Evolutionary conservation across 805 yeast species (phyloP).

Genomic region (Yamadazyma endophytica): DNA sequence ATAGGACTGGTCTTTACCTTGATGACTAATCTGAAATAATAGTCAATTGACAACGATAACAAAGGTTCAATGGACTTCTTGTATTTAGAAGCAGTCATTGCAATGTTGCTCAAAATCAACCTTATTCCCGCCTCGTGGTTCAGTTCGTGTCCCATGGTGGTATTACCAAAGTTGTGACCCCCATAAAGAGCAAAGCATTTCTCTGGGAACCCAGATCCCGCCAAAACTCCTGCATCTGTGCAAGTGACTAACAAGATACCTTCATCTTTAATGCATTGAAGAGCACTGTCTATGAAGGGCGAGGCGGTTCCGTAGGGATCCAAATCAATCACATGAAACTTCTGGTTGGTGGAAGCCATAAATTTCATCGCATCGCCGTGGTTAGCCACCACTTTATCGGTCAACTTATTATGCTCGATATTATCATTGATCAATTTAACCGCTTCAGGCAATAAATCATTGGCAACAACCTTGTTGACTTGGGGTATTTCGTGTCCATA

Average conservation of each 20-base stretch:
- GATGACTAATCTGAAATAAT: constrained; percentile 83
- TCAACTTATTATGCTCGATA: constrained; percentile 60
- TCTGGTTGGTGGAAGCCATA: constrained; percentile 49
- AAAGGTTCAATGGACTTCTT: constrained; percentile 85
- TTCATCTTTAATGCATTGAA: constrained; percentile 76
- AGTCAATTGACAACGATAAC: constrained; percentile 82
- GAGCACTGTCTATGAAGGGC: constrained; percentile 90
- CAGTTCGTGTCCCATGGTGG: constrained; percentile 52
- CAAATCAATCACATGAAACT: constrained; percentile 82
- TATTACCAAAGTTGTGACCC: constrained; percentile 76
- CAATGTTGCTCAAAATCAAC: constrained; percentile 71
- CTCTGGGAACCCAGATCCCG: constrained; percentile 95
- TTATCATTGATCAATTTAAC: constrained; percentile 76
- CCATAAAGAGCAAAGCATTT: constrained; percentile 95
- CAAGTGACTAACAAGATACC: constrained; percentile 90
- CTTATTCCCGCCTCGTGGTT: constrained; percentile 93
- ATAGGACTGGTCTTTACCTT: constrained; percentile 75
- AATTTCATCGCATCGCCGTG: constrained; percentile 88
- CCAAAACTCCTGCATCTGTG: constrained; percentile 92
- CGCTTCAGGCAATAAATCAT: constrained; percentile 83
- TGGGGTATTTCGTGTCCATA: constrained; percentile 88
- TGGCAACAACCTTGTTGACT: constrained; percentile 74
- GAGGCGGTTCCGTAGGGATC: constrained; percentile 98
- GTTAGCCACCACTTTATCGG: constrained; percentile 56
- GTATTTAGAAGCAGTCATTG: constrained; percentile 83